phyloP scores from a whole-genome alignment of 331 rosid species.

The Ulmus americana region DNA sequence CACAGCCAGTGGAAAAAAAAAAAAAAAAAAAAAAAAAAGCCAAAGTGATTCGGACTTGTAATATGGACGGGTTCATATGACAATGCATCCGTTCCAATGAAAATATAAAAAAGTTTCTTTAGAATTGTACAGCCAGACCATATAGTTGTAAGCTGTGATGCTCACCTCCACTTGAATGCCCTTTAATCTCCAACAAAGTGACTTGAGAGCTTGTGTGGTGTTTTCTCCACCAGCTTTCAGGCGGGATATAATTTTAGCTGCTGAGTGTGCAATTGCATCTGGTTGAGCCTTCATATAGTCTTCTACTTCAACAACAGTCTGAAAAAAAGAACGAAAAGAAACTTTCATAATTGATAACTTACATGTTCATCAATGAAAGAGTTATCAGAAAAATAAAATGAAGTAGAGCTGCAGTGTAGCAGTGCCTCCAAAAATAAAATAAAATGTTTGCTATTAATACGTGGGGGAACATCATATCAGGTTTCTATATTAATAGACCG shows the following conservation, averaged over 20 bases:
- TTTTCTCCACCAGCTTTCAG: conserved; percentile 79
- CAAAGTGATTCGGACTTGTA: too few relatives aligned
- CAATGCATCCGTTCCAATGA: not conserved
- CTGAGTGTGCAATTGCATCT: conserved; percentile 82
- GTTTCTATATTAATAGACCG: not conserved
- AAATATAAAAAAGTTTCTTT: not conserved
- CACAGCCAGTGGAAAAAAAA: too few relatives aligned
- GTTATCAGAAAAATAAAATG: not conserved
- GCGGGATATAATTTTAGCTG: conserved; percentile 75
- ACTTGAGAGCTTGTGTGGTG: conserved; percentile 73
- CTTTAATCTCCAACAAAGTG: conserved; percentile 85
- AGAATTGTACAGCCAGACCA: not conserved
- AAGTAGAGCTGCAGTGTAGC: not conserved
- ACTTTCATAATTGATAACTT: not conserved
- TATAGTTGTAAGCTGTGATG: not conserved
- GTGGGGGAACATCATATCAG: not conserved
- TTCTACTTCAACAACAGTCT: conserved; percentile 74
- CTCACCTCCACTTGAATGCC: conserved; percentile 90
- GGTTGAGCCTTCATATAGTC: conserved; percentile 82
- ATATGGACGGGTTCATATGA: too few relatives aligned
- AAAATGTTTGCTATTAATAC: not conserved
- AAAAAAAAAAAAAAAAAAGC: too few relatives aligned
- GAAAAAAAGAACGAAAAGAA: conserved; percentile 23
- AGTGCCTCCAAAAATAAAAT: not conserved
- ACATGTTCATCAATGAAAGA: not conserved